These are phyloP conservation scores for Hypoxylon sp. DNA, from an alignment of 2,329 filamentous ascomycete genomes.

Conservation along the genomic window DNA sequence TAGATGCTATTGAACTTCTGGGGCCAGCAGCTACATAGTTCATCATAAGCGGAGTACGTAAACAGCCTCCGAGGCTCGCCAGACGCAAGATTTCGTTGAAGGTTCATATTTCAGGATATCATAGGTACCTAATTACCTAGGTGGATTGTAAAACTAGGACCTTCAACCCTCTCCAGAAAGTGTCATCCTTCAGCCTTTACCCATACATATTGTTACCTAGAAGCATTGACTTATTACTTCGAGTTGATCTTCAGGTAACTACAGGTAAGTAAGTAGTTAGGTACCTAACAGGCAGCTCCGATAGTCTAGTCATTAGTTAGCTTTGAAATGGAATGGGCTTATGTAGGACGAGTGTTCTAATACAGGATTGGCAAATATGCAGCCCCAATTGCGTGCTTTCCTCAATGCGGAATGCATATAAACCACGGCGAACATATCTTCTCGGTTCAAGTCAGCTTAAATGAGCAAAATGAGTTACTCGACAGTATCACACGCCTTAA, in stretches of 20 bases:
- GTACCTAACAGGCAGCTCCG: too few species aligned
- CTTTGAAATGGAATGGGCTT: not conserved
- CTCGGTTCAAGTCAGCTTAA: not conserved
- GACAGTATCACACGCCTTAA: not conserved
- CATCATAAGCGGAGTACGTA: not conserved
- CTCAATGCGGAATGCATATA: not conserved
- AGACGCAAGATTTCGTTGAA: not conserved
- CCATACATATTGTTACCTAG: not conserved
- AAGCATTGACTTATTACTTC: not conserved
- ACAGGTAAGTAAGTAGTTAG: too few species aligned
- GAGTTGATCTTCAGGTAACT: not conserved
- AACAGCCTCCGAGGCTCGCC: not conserved
- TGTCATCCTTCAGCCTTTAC: too few species aligned
- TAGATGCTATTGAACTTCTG: slow-evolving; percentile 39
- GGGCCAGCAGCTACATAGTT: slow-evolving; percentile 24
- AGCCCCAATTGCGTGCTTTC: slow-evolving; percentile 1
- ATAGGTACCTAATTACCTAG: too few species aligned
- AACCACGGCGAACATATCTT: not conserved
- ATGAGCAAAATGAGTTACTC: not conserved
- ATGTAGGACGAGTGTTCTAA: not conserved
- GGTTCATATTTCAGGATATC: too few species aligned
- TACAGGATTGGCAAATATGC: not conserved
- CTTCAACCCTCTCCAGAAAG: too few species aligned
- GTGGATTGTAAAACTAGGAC: too few species aligned
- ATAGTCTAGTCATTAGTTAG: not conserved